These are phyloP conservation scores for Ganoderma lingzhi DNA, from an alignment of 1,284 basidiomycete species.

Conservation along the genomic window DNA sequence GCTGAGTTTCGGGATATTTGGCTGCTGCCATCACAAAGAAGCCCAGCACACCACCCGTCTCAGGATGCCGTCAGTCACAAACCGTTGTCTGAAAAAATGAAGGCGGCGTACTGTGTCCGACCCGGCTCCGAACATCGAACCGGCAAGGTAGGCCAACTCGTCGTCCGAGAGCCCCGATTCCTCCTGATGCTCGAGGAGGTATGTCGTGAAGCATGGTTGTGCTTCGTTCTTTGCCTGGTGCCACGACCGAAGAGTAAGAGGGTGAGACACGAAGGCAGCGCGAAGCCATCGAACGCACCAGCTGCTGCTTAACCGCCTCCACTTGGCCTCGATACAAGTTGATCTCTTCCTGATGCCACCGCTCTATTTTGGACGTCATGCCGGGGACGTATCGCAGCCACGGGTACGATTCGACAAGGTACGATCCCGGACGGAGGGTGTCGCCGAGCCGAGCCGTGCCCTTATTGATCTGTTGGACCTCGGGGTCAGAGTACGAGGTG, in stretches of 20 bases:
- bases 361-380: conserved; percentile 58
- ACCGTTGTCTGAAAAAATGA: neutral
- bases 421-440: conserved; percentile 62
- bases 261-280: neutral
- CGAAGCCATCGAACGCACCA: conserved; percentile 46
- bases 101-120: conserved; percentile 57
- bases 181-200: conserved; percentile 60
- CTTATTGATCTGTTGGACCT: conserved; percentile 60
- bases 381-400: conserved; percentile 64
- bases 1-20: conserved; percentile 61
- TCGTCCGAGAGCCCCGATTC: conserved; percentile 58
- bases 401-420: conserved; percentile 65
- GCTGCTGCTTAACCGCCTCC: conserved; percentile 49
- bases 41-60: conserved; percentile 65
- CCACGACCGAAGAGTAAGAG: neutral
- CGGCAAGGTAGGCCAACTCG: conserved; percentile 67
- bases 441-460: conserved; percentile 56
- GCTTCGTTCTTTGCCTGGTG: conserved; percentile 46
- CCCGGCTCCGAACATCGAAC: conserved; percentile 71
- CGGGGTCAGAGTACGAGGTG: conserved; percentile 61
- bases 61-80: neutral
- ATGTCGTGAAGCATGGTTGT: conserved; percentile 60
- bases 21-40: conserved; percentile 70
- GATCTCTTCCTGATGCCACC: conserved; percentile 65
- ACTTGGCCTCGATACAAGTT: conserved; percentile 60